phyloP scores from a whole-genome alignment of 257 asterid genomes.

The Echites panduratus region DNA sequence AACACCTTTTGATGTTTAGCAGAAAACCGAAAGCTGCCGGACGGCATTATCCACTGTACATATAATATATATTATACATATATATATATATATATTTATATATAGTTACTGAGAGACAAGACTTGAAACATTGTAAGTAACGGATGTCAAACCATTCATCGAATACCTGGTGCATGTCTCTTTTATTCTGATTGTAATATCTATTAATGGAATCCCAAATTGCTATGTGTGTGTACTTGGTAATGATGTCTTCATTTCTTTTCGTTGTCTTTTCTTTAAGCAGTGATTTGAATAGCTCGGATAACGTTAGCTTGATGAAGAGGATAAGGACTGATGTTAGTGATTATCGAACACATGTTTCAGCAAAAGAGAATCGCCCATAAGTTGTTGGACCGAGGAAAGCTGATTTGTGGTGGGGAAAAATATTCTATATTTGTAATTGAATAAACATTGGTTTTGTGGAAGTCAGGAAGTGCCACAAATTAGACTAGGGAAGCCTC shows the following conservation, averaged over 20 bases:
- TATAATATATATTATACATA: constrained; percentile 1
- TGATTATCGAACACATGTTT: neutral
- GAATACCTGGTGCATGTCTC: neutral
- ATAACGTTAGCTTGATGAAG: neutral
- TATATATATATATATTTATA: neutral
- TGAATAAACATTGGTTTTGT: too few species aligned
- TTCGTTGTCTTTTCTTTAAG: neutral
- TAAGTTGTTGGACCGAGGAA: too few species aligned
- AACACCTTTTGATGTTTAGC: constrained; percentile 18
- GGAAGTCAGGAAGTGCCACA: too few species aligned
- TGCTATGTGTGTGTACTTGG: too few species aligned
- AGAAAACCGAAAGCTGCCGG: constrained; percentile 8
- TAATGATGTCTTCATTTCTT: neutral
- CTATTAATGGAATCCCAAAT: neutral
- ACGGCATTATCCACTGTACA: constrained; percentile 9
- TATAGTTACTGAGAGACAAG: too few species aligned
- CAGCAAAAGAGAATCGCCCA: too few species aligned
- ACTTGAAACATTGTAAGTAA: too few species aligned
- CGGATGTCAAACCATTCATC: neutral
- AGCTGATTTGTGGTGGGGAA: too few species aligned
- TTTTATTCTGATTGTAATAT: neutral
- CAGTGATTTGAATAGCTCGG: neutral
- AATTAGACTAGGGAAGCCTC: too few species aligned
- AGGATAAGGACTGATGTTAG: neutral
- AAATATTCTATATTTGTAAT: too few species aligned